Percentiles rank a stretch among this genome's conserved stretches.
phyloP scores from a whole-genome alignment of 495 filamentous ascomycete species.

The Aspergillus leporis region DNA sequence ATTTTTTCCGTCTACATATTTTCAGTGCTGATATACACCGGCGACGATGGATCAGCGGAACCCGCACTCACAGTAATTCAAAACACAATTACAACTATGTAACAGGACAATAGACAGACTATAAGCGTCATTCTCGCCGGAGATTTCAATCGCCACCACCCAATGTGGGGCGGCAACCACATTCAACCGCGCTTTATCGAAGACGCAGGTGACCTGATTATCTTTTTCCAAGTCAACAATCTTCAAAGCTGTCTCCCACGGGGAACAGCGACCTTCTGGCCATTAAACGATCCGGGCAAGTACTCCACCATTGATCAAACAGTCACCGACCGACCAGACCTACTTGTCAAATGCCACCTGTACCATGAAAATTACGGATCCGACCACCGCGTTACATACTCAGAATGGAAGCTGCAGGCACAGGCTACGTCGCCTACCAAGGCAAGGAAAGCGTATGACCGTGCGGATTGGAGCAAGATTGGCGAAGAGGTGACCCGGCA shows the following conservation, averaged over 20 bases:
- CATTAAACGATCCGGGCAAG: constrained; percentile 17
- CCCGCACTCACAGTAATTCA: no score
- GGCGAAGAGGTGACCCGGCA: constrained; percentile 2
- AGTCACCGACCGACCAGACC: constrained; percentile 9
- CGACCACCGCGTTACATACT: constrained; percentile 20
- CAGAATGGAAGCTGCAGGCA: constrained; percentile 22
- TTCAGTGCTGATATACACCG: no score
- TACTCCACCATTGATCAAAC: constrained; percentile 16
- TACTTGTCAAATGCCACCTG: constrained; percentile 22
- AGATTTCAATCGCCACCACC: no score
- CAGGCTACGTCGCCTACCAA: constrained; percentile 13
- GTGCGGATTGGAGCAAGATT: constrained; percentile 26
- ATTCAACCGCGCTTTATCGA: background rate
- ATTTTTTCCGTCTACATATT: no score
- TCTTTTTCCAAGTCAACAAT: constrained; percentile 12
- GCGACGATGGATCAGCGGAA: no score
- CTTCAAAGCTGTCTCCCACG: constrained; percentile 15
- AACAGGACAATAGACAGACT: no score
- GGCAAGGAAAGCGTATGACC: constrained; percentile 24
- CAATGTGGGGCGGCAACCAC: no score
- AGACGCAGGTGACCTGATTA: constrained; percentile 17
- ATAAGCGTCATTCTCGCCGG: no score
- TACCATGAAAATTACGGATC: constrained; percentile 26
- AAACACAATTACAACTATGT: no score
- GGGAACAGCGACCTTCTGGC: constrained; percentile 13